Base-by-base conservation (phyloP, 176 grass and related monocot genomes). In the Phragmites australis region DNA sequence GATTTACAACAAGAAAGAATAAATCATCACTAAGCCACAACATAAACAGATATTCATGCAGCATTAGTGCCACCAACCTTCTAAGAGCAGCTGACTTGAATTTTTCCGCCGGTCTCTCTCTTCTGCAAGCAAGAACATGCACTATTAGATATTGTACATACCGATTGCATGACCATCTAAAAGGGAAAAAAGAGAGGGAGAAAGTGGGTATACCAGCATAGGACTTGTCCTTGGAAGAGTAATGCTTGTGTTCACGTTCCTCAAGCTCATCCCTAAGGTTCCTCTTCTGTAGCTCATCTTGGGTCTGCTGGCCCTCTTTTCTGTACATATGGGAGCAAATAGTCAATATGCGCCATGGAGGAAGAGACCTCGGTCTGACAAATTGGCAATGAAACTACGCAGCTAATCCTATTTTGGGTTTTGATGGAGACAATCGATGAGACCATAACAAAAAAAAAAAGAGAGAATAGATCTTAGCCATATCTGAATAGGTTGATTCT, bases 271-370 rank as follows among this genome's bases (percentile, higher is more conserved):
- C 96, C 71, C 92, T 87, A 27, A 99, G 87, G 65, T 99, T 90
- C 72, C 92, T 99, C 88, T 93, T 99, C 76, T 99, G 90, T 44
- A 99, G 21, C 88, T 99, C 92, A 65, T 99, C 92, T 75, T 93
- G 88, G 31, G 96, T 99, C 75, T 93, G 90, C 56, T 99, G 96
- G 21, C 96, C 96, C 9, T 95, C 96, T 87, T 85, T 99, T 71
- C 96, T 99, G 92, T 55, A 88, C 32, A 70, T 25, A 58, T n/a
- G 18, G 21, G 64, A 0, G 23, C 1, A 15, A 34, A 72, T 32
- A 17, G 42, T 78, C 18, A 66, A 63, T 21, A 70, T 8, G 4
- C 44, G 52, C 14, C 19, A 54, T 8, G 31, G 5, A 76, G 26
- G 13, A 43, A 34, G 8, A 62, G 8, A 25, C 50, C 46, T 77